phyloP scores from a whole-genome alignment of 352 stramenopile species.

The Thraustochytrium striatum region DNA sequence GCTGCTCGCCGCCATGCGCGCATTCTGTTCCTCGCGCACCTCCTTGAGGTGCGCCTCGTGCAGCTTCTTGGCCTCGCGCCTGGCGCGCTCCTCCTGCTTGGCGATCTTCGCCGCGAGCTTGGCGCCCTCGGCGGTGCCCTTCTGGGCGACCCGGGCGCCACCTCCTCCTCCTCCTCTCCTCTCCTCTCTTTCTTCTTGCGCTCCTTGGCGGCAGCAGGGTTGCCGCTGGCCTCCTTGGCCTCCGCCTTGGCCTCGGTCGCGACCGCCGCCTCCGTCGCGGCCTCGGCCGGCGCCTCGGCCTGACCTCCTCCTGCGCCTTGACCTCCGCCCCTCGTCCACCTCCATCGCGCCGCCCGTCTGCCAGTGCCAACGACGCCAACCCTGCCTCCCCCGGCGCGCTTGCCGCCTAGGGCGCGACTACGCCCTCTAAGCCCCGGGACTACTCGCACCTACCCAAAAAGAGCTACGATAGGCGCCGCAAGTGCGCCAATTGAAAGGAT shows the following conservation, averaged over 20 bases:
- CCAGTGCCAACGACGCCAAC: no score
- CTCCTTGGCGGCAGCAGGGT: neutral
- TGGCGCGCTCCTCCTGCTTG: slow-evolving; percentile 16
- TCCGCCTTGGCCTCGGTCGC: neutral
- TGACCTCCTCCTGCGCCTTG: neutral
- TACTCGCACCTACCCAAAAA: no score
- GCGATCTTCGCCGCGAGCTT: slow-evolving; percentile 4
- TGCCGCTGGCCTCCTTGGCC: neutral
- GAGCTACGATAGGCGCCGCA: no score
- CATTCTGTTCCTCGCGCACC: slow-evolving; percentile 42
- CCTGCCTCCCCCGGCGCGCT: no score
- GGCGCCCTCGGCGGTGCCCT: neutral
- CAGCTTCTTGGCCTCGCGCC: slow-evolving; percentile 33
- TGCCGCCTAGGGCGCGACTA: no score
- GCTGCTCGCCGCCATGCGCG: neutral
- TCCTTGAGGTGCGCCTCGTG: slow-evolving; percentile 39
- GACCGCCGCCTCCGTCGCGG: neutral
- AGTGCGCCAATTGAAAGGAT: no score
- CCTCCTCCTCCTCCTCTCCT: neutral
- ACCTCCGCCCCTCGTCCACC: neutral
- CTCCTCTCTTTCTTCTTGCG: neutral
- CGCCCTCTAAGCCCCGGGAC: no score
- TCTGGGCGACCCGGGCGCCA: slow-evolving; percentile 4
- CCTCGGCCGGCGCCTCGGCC: neutral
- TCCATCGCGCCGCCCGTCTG: no score